These are phyloP conservation scores for Lobosporangium transversale DNA, from an alignment of 192 early-diverging fungal genomes.

Conservation along the genomic window DNA sequence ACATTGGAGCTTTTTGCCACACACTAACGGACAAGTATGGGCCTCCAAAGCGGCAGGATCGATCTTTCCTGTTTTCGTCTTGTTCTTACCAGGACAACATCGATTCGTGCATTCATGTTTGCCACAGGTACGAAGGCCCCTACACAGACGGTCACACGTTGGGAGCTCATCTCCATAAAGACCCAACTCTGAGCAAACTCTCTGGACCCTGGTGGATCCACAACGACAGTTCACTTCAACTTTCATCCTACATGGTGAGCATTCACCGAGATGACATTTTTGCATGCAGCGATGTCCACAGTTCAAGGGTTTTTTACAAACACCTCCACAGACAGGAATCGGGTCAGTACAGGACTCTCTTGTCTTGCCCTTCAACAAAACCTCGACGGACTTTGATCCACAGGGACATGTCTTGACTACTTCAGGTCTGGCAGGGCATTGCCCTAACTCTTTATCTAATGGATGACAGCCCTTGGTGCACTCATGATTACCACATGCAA, in stretches of 20 bases:
- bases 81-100: constrained; percentile 71
- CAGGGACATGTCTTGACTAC: constrained; percentile 63
- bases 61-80: constrained; percentile 18
- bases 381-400: constrained; percentile 53
- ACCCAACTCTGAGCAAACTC: constrained; percentile 57
- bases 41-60: constrained; percentile 52
- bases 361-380: constrained; percentile 27
- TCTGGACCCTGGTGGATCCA: constrained; percentile 59
- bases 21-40: constrained; percentile 75
- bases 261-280: constrained; percentile 71
- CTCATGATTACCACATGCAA: constrained; percentile 62
- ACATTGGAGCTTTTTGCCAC: constrained; percentile 82
- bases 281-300: constrained; percentile 72
- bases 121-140: constrained; percentile 70
- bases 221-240: constrained; percentile 73
- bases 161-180: constrained; percentile 57
- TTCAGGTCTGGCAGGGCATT: constrained; percentile 65
- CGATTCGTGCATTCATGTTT: constrained; percentile 71
- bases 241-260: constrained; percentile 65
- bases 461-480: constrained; percentile 68
- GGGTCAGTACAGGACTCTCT: constrained; percentile 62
- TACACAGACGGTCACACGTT: constrained; percentile 71
- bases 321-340: constrained; percentile 68
- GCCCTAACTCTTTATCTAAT: constrained; percentile 32
- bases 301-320: constrained; percentile 66